Percentiles rank a stretch among this genome's conserved stretches.
Evolutionary conservation across 2,329 filamentous ascomycete species (phyloP).

Genomic region (Tolypocladium guangdongense): DNA sequence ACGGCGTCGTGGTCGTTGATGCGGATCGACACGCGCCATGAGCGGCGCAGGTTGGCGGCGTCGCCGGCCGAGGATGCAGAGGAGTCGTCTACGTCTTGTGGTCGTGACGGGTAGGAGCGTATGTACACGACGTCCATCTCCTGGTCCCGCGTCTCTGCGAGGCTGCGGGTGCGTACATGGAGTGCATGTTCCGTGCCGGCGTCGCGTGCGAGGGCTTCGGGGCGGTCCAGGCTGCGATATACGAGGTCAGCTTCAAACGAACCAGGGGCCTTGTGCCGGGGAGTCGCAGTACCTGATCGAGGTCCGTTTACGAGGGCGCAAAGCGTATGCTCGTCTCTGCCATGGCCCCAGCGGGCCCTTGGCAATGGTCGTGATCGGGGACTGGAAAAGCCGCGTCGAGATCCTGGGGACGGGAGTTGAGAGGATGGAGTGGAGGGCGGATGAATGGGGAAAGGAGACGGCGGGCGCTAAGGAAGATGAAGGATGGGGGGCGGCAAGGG

Average conservation of each 20-base stretch:
- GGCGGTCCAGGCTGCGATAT: neutral
- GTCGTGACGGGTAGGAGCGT: constrained; percentile 5
- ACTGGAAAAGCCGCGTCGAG: neutral
- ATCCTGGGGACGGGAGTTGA: neutral
- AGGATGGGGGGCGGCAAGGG: neutral
- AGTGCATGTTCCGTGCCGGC: neutral
- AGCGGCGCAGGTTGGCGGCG: constrained; percentile 6
- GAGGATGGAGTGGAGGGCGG: neutral
- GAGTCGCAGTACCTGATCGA: neutral
- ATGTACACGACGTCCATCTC: constrained; percentile 12
- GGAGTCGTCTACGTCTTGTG: constrained; percentile 1
- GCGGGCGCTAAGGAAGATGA: neutral
- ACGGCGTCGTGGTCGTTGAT: constrained; percentile 7
- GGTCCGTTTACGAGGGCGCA: neutral
- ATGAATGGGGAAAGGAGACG: neutral
- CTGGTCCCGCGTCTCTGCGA: constrained; percentile 1
- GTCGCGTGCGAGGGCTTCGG: neutral
- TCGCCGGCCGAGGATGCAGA: neutral
- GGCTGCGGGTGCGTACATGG: neutral
- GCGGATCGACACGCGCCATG: constrained; percentile 12
- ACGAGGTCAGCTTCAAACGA: neutral
- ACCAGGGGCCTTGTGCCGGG: neutral
- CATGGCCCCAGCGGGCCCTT: neutral
- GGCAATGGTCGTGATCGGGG: neutral
- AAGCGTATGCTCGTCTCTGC: neutral